These are phyloP conservation scores for Ogataea methanolica DNA, from an alignment of 805 yeast genomes.

Conservation along the genomic window DNA sequence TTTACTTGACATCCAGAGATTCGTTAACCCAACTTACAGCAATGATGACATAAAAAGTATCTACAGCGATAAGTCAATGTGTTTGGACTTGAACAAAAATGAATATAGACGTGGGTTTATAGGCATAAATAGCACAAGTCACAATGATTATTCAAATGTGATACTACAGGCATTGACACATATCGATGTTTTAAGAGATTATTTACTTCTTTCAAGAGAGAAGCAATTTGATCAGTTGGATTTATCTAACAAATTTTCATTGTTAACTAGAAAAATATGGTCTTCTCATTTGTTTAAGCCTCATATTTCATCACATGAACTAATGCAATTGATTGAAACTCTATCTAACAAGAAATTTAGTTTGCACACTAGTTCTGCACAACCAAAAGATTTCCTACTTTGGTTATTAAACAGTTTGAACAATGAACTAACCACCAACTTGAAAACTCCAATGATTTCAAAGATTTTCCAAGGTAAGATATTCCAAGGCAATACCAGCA, in stretches of 20 bases:
- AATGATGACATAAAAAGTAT: conserved; percentile 30
- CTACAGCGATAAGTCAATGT: conserved; percentile 19
- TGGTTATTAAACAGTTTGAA: conserved; percentile 56
- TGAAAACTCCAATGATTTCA: conserved; percentile 26
- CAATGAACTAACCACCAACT: conserved; percentile 16
- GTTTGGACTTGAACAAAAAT: conserved; percentile 39
- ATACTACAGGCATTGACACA: conserved; percentile 55
- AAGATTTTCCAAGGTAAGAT: conserved; percentile 53
- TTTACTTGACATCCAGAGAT: conserved; percentile 48
- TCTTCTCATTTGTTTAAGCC: conserved; percentile 50
- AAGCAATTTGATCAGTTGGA: conserved; percentile 26
- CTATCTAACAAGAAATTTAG: conserved; percentile 41
- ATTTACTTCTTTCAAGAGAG: conserved; percentile 29
- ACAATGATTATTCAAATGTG: conserved; percentile 54
- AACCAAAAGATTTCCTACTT: conserved; percentile 53
- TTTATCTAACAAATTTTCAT: conserved; percentile 40
- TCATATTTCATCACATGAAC: conserved; percentile 66
- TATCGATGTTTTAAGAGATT: conserved; percentile 44
- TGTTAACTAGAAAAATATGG: conserved; percentile 59
- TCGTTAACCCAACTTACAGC: conserved; percentile 49
- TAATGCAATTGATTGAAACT: conserved; percentile 45
- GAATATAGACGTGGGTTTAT: conserved; percentile 58
- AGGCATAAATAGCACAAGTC: conserved; percentile 53
- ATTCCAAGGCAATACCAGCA: conserved; percentile 11
- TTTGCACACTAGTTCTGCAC: conserved; percentile 30